Evolutionary conservation across 306 rosid genomes (phyloP).

Genomic region (Alnus rubra): DNA sequence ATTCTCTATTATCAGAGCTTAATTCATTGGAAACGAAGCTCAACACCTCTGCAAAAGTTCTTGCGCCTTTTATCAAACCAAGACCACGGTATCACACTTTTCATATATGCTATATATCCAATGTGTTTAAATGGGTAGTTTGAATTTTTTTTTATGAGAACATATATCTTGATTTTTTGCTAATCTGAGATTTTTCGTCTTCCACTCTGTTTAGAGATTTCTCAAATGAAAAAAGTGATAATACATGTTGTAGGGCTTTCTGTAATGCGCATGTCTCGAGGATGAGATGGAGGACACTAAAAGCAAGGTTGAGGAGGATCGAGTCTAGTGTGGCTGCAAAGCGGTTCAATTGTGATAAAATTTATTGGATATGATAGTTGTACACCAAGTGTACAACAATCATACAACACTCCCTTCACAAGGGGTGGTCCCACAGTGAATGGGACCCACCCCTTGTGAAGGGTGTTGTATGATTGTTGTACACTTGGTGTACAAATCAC

Average conservation of each 20-base stretch:
- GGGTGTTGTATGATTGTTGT: too few relatives aligned
- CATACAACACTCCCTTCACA: too few relatives aligned
- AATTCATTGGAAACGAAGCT: constrained; percentile 60
- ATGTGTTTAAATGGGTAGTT: constrained; percentile 15
- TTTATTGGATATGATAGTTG: too few relatives aligned
- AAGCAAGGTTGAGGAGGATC: constrained; percentile 44
- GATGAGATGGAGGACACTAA: constrained; percentile 52
- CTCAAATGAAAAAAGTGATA: constrained; percentile 29
- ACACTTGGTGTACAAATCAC: too few relatives aligned
- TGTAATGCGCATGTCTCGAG: constrained; percentile 54
- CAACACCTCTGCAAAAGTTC: constrained; percentile 36
- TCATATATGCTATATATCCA: not conserved
- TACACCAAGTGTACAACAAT: too few relatives aligned
- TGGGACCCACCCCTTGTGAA: too few relatives aligned
- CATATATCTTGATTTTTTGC: not conserved
- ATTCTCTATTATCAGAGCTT: constrained; percentile 61
- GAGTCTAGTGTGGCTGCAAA: constrained; percentile 30
- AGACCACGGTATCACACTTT: constrained; percentile 40
- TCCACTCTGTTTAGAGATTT: constrained; percentile 20
- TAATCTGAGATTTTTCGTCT: constrained; percentile 15
- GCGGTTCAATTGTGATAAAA: constrained; percentile 52
- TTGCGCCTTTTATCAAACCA: constrained; percentile 41
- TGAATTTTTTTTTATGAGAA: not conserved
- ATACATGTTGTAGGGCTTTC: constrained; percentile 46
- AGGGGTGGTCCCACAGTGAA: too few relatives aligned